A percentile compares a stretch with the other conserved stretches of the same genome.
Evolutionary conservation across 495 filamentous ascomycete genomes (phyloP).

Genomic region (Chaetomidium leptoderma): DNA sequence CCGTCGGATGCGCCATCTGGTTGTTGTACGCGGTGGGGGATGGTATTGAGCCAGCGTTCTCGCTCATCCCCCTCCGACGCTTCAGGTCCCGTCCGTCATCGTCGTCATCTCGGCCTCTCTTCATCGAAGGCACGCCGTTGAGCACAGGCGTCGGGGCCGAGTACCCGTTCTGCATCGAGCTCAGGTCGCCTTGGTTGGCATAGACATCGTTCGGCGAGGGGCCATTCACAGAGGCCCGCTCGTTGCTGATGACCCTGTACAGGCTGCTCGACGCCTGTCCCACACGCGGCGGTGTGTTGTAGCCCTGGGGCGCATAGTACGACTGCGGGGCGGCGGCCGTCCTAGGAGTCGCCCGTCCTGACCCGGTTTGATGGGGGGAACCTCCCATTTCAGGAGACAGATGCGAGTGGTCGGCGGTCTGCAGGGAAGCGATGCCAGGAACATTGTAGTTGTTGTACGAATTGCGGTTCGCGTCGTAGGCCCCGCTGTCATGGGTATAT

Average conservation of each 20-base stretch:
- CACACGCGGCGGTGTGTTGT: conserved; percentile 78
- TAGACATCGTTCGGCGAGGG: conserved; percentile 61
- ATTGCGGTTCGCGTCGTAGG: conserved; percentile 63
- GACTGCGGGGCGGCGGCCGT: conserved; percentile 61
- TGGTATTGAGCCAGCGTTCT: conserved; percentile 39
- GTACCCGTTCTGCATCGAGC: conserved; percentile 58
- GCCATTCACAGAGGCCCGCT: conserved; percentile 68
- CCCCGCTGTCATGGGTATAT: conserved; percentile 70
- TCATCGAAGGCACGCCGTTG: conserved; percentile 49
- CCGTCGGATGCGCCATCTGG: conserved; percentile 41
- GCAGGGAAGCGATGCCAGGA: conserved; percentile 58
- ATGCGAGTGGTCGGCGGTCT: conserved; percentile 75
- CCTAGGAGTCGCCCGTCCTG: conserved; percentile 82
- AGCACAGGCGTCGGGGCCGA: conserved; percentile 52
- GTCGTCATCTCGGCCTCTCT: conserved; percentile 74
- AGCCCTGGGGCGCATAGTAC: conserved; percentile 65
- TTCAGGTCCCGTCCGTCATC: conserved; percentile 71
- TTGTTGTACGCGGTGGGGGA: conserved; percentile 46
- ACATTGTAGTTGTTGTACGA: conserved; percentile 73
- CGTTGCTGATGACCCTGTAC: conserved; percentile 87
- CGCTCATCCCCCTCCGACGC: conserved; percentile 74
- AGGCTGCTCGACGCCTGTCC: conserved; percentile 69
- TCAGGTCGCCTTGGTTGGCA: conserved; percentile 54
- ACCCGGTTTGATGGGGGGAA: conserved; percentile 83
- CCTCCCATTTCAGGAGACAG: conserved; percentile 80